Evolutionary conservation across 2,329 filamentous ascomycete genomes (phyloP).

Genomic region (Nemania sp.): DNA sequence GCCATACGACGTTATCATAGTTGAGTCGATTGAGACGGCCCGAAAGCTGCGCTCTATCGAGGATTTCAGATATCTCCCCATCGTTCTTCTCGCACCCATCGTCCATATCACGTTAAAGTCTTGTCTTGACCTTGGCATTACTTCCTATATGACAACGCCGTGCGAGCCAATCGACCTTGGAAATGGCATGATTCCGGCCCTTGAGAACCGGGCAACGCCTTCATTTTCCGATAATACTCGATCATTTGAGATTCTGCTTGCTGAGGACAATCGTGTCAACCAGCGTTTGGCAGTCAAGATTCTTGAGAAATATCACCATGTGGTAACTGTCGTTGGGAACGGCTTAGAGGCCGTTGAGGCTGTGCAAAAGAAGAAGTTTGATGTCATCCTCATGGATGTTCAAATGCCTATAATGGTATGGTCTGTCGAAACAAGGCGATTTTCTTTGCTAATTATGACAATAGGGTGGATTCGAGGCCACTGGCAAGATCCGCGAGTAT

Average conservation of each 20-base stretch:
- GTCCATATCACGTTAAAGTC: constrained; percentile 93
- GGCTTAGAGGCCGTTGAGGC: constrained; percentile 90
- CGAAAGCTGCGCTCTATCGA: constrained; percentile 82
- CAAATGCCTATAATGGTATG: constrained; percentile 99
- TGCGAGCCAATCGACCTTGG: constrained; percentile 92
- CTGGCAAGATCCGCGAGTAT: constrained; percentile 93
- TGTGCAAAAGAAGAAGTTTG: constrained; percentile 90
- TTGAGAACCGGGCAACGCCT: constrained; percentile 91
- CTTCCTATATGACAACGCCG: constrained; percentile 98
- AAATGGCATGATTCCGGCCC: constrained; percentile 92
- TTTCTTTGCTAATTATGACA: constrained; percentile 20
- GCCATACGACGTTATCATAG: constrained; percentile 92
- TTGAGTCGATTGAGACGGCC: constrained; percentile 93
- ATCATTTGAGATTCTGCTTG: constrained; percentile 92
- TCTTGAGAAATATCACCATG: constrained; percentile 93
- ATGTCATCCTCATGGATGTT: constrained; percentile 98
- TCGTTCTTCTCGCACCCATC: constrained; percentile 86
- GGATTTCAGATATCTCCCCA: constrained; percentile 96
- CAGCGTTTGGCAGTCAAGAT: constrained; percentile 96
- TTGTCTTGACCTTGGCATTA: constrained; percentile 91
- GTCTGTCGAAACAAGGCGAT: neutral
- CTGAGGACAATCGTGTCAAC: constrained; percentile 97
- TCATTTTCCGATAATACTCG: constrained; percentile 91
- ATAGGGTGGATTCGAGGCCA: constrained; percentile 93
- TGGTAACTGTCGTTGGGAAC: constrained; percentile 91